These are phyloP conservation scores for Piromyces sp. DNA, from an alignment of 192 early-diverging fungal species.

Conservation along the genomic window DNA sequence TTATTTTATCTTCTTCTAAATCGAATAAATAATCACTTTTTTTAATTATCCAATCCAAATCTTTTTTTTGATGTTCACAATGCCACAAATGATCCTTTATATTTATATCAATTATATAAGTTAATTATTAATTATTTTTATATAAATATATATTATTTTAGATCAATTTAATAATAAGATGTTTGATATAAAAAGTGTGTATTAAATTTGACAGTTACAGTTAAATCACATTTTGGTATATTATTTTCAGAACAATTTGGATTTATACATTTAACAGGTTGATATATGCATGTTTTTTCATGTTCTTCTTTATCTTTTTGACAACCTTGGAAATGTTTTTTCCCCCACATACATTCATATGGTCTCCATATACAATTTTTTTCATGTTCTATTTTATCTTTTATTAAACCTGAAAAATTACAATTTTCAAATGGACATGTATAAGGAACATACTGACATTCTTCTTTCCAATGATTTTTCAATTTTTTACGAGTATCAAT, in stretches of 20 bases:
- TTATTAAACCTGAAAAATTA: not conserved
- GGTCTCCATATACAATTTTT: not conserved
- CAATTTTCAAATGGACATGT: not conserved
- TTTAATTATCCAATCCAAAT: not conserved
- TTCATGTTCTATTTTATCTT: not conserved
- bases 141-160: no score
- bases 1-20: not conserved
- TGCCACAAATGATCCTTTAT: not conserved
- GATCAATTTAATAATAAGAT: no score
- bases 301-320: not conserved
- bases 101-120: not conserved
- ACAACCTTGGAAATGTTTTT: not conserved
- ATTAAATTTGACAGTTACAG: no score
- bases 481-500: not conserved
- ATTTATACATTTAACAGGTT: not conserved
- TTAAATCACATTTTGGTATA: not conserved
- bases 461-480: not conserved
- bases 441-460: not conserved
- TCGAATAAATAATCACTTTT: not conserved
- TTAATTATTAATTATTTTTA: not conserved
- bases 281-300: not conserved
- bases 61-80: not conserved
- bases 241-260: not conserved
- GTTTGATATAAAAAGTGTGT: no score
- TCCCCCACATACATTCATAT: not conserved